A percentile compares a stretch with the other conserved stretches of the same genome.
These are phyloP conservation scores for Tubosaeta brunneosetosa DNA, from an alignment of 768 basidiomycete genomes.

Conservation along the genomic window DNA sequence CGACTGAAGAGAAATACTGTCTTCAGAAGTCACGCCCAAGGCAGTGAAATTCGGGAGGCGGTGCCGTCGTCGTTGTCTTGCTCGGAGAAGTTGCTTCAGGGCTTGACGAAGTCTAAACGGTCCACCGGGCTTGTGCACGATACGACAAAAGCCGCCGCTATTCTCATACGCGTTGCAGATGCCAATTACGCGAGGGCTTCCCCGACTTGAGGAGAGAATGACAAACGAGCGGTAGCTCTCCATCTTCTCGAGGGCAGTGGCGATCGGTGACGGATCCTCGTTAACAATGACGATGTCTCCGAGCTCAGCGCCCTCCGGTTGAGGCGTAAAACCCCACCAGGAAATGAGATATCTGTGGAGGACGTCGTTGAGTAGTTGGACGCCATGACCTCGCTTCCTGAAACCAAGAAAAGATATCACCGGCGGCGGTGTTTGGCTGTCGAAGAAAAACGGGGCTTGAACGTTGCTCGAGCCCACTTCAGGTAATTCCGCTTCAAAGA, in stretches of 20 bases:
- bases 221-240: conserved; percentile 66
- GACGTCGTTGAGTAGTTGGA: conserved; percentile 59
- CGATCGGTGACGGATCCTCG: conserved; percentile 62
- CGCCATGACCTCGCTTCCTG: conserved; percentile 57
- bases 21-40: conserved; percentile 20
- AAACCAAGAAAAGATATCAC: conserved; percentile 73
- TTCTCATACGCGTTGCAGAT: conserved; percentile 68
- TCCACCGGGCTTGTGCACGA: conserved; percentile 86
- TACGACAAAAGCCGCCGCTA: conserved; percentile 83
- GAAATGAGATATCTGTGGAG: conserved; percentile 59
- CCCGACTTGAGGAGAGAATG: conserved; percentile 67
- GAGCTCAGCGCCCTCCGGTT: conserved; percentile 35
- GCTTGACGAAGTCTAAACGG: conserved; percentile 67
- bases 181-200: conserved; percentile 56
- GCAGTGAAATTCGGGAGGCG: conserved; percentile 18
- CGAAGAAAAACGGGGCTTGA: conserved; percentile 44
- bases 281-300: conserved; percentile 80
- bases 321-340: conserved; percentile 72
- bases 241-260: conserved; percentile 50
- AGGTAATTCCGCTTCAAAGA: conserved; percentile 65
- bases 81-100: conserved; percentile 45
- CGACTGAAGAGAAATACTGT: conserved; percentile 25
- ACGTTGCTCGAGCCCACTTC: conserved; percentile 38
- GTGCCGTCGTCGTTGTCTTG: conserved; percentile 29
- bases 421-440: conserved; percentile 38